Evolutionary conservation across 352 stramenopile genomes (phyloP), one percentile per base, ranked within the genome.

Genomic region (Sclerospora graminicola): DNA sequence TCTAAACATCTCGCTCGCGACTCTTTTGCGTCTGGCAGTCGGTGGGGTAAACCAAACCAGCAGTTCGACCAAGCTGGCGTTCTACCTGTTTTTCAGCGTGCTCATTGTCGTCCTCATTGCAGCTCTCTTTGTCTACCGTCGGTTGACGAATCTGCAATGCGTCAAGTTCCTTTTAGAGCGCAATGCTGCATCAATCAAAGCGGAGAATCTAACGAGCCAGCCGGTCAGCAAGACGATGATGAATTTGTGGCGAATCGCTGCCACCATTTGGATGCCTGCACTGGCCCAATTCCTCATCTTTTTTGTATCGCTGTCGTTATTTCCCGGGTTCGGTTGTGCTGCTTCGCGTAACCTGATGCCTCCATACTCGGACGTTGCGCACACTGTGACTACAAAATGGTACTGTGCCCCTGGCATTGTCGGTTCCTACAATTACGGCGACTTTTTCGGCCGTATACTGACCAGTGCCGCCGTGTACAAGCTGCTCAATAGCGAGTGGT

Each of bases 61-160:
- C n/a, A 45, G 39, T 34, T 63, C 54, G 8, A 54, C 54, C 28
- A 45, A 55, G 18, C 45, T 65, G 8, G 44, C 45, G 11, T 83
- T 85, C 54, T 83, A 82, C 52, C 43, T 85, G 19, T 82, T 82
- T 39, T 80, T 85, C 29, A 48, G 44, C 0, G 48, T 83, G 27
- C 45, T 82, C 0, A 57, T 83, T 27, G n/a, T 82, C 20, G 64
- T 84, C 15, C 44, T 72, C 6, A 14, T 84, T 28, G 40, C 21
- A 0, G 74, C 69, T 5, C 30, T 86, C 0, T 51, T 60, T 20
- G 35, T 84, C 5, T 79, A 84, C 51, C 43, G 44, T 10, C 35
- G 37, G 4, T 11, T 84, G 5, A 61, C 48, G 27, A 44, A 36
- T 5, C 34, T 84, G 3, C 51, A 57, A 8, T 66, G 48, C 31